Conservation (phyloP, 139 green algal species). For the Chlorella sp. region DNA sequence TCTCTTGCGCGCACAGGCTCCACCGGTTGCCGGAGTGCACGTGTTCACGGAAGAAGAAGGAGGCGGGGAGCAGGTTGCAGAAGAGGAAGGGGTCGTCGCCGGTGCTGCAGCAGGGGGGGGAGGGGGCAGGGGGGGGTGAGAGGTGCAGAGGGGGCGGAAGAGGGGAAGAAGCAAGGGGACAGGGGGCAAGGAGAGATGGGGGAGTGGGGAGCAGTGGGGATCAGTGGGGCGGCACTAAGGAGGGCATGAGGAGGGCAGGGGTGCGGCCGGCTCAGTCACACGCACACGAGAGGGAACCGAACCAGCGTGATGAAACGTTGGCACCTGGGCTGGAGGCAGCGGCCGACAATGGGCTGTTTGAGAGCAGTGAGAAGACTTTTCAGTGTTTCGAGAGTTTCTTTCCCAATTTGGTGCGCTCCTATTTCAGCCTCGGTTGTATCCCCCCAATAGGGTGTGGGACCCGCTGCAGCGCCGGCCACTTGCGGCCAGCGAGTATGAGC, state of each 20-base stretch:
- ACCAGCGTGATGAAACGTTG: not conserved
- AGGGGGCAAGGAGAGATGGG: not conserved
- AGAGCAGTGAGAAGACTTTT: no score
- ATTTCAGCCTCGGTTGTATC: no score
- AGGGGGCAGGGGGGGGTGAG: not conserved
- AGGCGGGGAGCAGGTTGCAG: constrained; percentile 72
- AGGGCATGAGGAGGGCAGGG: no score
- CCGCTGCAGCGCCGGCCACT: no score
- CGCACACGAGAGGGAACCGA: not conserved
- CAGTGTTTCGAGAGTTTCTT: no score
- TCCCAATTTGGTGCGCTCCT: no score
- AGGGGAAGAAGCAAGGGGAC: not conserved
- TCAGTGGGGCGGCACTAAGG: not conserved
- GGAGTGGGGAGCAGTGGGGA: no score
- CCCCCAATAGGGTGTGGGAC: no score
- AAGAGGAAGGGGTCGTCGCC: constrained; percentile 87
- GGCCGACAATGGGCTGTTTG: no score
- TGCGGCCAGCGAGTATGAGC: no score
- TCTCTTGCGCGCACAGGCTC: constrained; percentile 85
- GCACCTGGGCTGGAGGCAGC: no score
- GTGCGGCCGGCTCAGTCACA: no score
- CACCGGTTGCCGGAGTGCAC: constrained; percentile 70
- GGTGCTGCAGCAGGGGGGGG: constrained; percentile 67
- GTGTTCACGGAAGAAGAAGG: constrained; percentile 79
- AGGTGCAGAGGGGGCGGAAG: not conserved